Conservation (phyloP, 441 rosid species). For the Kokia cookei region DNA sequence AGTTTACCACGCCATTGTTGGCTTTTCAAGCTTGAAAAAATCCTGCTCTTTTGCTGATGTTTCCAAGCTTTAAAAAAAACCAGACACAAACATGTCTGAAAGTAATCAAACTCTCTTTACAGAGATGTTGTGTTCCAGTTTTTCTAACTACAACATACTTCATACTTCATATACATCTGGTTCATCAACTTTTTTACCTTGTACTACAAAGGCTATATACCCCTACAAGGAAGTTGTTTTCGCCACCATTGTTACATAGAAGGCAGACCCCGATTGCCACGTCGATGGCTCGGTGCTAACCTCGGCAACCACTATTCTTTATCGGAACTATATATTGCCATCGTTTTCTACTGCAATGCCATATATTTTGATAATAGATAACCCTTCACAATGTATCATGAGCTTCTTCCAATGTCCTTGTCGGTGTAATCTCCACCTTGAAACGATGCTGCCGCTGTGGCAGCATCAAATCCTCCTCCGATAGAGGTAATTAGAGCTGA, state of each 20-base stretch:
- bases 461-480: conserved; percentile 52
- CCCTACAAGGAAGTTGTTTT: not conserved
- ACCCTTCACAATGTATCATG: conserved; percentile 19
- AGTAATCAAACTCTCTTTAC: not conserved
- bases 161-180: not conserved
- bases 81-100: not conserved
- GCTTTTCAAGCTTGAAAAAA: not conserved
- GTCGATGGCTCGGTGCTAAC: conserved; percentile 3
- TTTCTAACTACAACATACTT: not conserved
- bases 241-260: not conserved
- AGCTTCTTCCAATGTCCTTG: conserved; percentile 63
- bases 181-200: conserved; percentile 1
- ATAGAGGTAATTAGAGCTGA: conserved; percentile 74
- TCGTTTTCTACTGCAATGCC: not conserved
- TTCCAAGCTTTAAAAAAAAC: not conserved
- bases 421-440: conserved; percentile 56
- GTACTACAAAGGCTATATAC: not conserved
- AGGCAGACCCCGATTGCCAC: conserved; percentile 18
- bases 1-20: not conserved
- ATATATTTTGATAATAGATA: conserved; percentile 7
- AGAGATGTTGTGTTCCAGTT: not conserved
- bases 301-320: not conserved
- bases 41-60: not conserved
- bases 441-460: conserved; percentile 29
- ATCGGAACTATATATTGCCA: not conserved